Evolutionary conservation across 257 asterid species (phyloP).

Genomic region (Solanum tacnaense): DNA sequence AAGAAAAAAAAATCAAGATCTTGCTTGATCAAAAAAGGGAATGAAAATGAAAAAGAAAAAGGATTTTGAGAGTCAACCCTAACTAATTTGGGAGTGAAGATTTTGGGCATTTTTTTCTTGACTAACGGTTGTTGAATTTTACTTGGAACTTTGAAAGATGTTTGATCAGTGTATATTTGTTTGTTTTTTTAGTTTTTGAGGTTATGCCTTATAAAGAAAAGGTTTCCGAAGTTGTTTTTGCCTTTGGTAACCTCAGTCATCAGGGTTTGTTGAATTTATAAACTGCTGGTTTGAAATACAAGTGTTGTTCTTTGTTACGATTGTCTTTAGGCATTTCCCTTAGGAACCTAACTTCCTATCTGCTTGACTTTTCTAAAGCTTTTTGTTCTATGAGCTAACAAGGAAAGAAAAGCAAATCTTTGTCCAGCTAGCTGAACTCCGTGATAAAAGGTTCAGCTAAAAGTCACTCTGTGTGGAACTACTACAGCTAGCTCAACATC

Average conservation of each 20-base stretch:
- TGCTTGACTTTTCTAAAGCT: neutral
- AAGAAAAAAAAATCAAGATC: neutral
- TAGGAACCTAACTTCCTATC: neutral
- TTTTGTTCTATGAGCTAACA: neutral
- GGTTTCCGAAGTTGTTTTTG: neutral
- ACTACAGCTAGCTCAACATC: neutral
- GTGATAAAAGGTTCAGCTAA: neutral
- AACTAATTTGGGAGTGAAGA: neutral
- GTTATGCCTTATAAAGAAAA: neutral
- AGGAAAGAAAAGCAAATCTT: neutral
- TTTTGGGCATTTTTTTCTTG: neutral
- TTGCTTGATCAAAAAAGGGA: neutral
- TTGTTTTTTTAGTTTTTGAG: neutral
- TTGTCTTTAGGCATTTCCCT: neutral
- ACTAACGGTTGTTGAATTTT: neutral
- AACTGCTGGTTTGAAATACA: neutral
- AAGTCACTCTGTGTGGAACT: neutral
- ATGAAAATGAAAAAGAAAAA: neutral
- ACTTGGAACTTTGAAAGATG: neutral
- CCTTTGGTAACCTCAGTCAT: neutral
- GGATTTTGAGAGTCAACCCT: neutral
- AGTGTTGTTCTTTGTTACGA: neutral
- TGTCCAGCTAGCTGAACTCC: neutral
- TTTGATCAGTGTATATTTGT: neutral
- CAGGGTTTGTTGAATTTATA: neutral